Evolutionary conservation across 441 rosid genomes (phyloP).

Genomic region (Dalechampia spathulata): DNA sequence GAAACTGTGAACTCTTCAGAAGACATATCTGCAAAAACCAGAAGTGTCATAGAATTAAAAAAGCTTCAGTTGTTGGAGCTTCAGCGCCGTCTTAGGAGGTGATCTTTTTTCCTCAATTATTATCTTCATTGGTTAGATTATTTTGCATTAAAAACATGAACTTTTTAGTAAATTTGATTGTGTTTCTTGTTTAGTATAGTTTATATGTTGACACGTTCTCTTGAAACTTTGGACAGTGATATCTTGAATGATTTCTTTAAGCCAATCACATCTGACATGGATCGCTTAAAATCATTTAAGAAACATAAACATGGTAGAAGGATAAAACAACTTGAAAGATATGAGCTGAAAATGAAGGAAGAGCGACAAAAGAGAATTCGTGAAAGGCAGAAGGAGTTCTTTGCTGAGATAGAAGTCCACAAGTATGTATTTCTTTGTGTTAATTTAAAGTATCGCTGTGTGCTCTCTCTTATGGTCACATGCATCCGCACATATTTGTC

Average conservation of each 20-base stretch:
- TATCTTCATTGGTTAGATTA: not conserved
- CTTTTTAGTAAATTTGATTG: not conserved
- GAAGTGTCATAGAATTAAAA: conserved; percentile 87
- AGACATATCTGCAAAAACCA: conserved; percentile 85
- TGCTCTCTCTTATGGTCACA: not conserved
- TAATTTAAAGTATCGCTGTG: not conserved
- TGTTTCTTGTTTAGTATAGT: not conserved
- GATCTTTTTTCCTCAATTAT: conserved; percentile 15
- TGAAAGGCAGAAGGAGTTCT: conserved; percentile 97
- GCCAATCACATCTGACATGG: conserved; percentile 68
- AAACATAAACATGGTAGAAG: conserved; percentile 94
- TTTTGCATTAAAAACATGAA: not conserved
- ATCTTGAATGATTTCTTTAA: conserved; percentile 75
- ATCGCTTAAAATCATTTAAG: conserved; percentile 67
- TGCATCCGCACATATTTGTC: not conserved
- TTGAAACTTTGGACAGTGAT: conserved; percentile 44
- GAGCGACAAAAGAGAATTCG: conserved; percentile 93
- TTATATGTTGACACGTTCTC: conserved; percentile 12
- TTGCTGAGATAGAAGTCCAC: conserved; percentile 87
- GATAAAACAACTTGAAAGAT: conserved; percentile 77
- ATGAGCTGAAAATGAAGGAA: conserved; percentile 92
- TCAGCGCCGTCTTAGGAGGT: conserved; percentile 85
- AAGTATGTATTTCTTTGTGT: conserved; percentile 40
- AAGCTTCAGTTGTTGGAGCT: conserved; percentile 79
- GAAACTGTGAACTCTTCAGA: conserved; percentile 76